Conservation (phyloP, 23 red algal species). For the Agarophyton chilense region DNA sequence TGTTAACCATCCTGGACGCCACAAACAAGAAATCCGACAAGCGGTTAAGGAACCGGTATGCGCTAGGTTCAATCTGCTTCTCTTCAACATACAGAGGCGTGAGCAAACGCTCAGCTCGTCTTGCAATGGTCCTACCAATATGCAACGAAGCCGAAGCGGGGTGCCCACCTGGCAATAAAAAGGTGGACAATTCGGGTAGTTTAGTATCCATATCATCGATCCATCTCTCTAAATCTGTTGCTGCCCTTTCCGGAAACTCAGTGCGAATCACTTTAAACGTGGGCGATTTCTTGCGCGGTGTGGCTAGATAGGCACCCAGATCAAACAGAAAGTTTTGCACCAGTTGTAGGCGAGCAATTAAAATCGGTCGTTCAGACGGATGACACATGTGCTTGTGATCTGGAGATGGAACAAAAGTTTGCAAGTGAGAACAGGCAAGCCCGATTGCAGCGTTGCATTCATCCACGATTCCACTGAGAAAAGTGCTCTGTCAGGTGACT, state of each 20-base stretch:
- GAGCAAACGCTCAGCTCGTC: slow-evolving; percentile 74
- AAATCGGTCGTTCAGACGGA: neutral
- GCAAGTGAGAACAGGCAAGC: slow-evolving; percentile 55
- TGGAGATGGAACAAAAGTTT: neutral
- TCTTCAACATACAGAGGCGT: slow-evolving; percentile 49
- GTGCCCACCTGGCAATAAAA: slow-evolving; percentile 85
- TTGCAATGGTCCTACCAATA: slow-evolving; percentile 73
- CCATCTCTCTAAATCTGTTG: slow-evolving; percentile 68
- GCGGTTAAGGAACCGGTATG: slow-evolving; percentile 79
- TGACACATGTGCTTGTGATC: slow-evolving; percentile 5
- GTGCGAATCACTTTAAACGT: slow-evolving; percentile 43
- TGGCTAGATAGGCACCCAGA: slow-evolving; percentile 84
- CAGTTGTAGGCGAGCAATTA: slow-evolving; percentile 34
- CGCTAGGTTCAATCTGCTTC: slow-evolving; percentile 43
- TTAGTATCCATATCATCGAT: slow-evolving; percentile 80
- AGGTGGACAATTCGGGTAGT: slow-evolving; percentile 76
- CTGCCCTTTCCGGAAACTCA: slow-evolving; percentile 43
- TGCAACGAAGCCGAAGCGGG: slow-evolving; percentile 77
- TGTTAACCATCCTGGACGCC: slow-evolving; percentile 60
- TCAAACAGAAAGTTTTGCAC: slow-evolving; percentile 83
- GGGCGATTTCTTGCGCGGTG: slow-evolving; percentile 62
- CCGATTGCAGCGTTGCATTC: slow-evolving; percentile 84
- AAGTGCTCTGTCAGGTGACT: neutral
- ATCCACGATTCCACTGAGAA: slow-evolving; percentile 71
- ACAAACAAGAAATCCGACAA: slow-evolving; percentile 83